phyloP scores from a whole-genome alignment of 148 eudicot species.

The Persicaria tinctoria region DNA sequence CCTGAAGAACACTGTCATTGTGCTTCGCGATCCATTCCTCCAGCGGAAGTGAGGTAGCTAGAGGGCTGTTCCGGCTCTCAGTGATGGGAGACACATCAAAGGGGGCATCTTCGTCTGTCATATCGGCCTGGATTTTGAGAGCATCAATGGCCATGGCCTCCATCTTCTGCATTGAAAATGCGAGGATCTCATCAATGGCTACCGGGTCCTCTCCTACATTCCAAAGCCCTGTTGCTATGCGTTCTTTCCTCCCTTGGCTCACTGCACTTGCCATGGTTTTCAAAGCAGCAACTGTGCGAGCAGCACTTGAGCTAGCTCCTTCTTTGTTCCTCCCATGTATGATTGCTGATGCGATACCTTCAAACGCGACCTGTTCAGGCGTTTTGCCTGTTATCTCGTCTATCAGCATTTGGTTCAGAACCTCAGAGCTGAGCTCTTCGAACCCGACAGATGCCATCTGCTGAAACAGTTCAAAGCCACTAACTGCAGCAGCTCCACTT shows the following conservation, averaged over 20 bases:
- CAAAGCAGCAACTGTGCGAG: conserved; percentile 58
- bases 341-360: conserved; percentile 91
- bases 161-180: conserved; percentile 73
- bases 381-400: conserved; percentile 85
- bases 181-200: conserved; percentile 58
- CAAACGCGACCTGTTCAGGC: conserved; percentile 90
- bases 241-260: conserved; percentile 69
- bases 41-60: conserved; percentile 51
- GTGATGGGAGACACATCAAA: conserved; percentile 73
- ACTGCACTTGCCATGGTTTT: conserved; percentile 63
- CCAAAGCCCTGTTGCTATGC: conserved; percentile 83
- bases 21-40: conserved; percentile 63
- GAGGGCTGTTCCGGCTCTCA: conserved; percentile 29
- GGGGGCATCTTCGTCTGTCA: conserved; percentile 70
- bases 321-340: conserved; percentile 87
- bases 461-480: conserved; percentile 68
- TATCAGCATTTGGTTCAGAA: conserved; percentile 58
- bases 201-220: conserved; percentile 55
- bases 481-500: conserved; percentile 18
- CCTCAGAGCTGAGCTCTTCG: conserved; percentile 56
- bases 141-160: conserved; percentile 80
- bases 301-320: conserved; percentile 90
- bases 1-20: conserved; percentile 10
- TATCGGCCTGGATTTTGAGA: conserved; percentile 73
- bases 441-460: conserved; percentile 67